phyloP scores from a whole-genome alignment of 2,329 filamentous ascomycete genomes.

The Colletotrichum incanum region DNA sequence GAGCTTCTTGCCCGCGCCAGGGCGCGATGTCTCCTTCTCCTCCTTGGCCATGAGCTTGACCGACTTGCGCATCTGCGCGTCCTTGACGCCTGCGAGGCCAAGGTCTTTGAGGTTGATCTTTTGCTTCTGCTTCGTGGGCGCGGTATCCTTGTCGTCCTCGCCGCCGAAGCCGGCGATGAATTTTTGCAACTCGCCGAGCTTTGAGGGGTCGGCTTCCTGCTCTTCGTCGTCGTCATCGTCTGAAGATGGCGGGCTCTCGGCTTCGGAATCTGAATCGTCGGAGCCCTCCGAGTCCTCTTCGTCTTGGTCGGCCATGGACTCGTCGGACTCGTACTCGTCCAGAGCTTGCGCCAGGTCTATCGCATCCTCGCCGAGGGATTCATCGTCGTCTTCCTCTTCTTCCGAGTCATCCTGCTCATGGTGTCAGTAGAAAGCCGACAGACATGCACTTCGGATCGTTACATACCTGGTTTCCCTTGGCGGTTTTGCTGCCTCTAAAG shows the following conservation, averaged over 20 bases:
- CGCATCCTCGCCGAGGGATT: slow-evolving; percentile 72
- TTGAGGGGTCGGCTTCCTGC: slow-evolving; percentile 65
- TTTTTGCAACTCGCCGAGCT: slow-evolving; percentile 76
- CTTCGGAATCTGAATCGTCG: slow-evolving; percentile 60
- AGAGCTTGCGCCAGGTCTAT: slow-evolving; percentile 72
- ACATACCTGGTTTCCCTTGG: slow-evolving; percentile 49
- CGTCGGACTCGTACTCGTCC: slow-evolving; percentile 66
- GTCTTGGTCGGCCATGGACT: slow-evolving; percentile 60
- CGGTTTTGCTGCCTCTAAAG: slow-evolving; percentile 65
- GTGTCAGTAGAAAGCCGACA: slow-evolving; percentile 60
- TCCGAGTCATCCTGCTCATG: slow-evolving; percentile 72
- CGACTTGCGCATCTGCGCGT: slow-evolving; percentile 83
- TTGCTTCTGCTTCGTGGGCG: slow-evolving; percentile 50
- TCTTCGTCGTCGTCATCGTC: slow-evolving; percentile 66
- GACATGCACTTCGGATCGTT: background rate
- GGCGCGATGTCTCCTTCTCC: slow-evolving; percentile 62
- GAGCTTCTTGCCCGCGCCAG: slow-evolving; percentile 75
- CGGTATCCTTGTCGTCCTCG: slow-evolving; percentile 65
- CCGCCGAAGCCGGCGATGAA: slow-evolving; percentile 80
- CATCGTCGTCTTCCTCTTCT: slow-evolving; percentile 67
- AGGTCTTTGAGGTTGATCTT: slow-evolving; percentile 85
- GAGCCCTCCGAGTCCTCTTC: slow-evolving; percentile 52
- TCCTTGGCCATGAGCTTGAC: slow-evolving; percentile 82
- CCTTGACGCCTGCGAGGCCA: slow-evolving; percentile 78
- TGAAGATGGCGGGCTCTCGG: slow-evolving; percentile 65